phyloP scores from a whole-genome alignment of 768 basidiomycete genomes.

The Exidia glandulosa region DNA sequence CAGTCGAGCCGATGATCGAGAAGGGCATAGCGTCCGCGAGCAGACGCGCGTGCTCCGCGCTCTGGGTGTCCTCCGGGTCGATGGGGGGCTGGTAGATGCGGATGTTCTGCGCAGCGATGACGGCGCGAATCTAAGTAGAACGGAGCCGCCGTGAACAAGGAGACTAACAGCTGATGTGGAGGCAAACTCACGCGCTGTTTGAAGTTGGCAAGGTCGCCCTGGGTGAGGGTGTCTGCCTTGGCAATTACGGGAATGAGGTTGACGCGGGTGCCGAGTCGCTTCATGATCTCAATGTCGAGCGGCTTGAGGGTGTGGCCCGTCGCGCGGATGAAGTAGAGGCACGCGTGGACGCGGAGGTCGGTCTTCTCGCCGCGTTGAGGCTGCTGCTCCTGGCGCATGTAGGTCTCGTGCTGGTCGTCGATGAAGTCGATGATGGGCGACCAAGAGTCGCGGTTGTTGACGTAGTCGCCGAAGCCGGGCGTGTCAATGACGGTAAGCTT shows the following conservation, averaged over 20 bases:
- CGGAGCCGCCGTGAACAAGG: too few relatives aligned
- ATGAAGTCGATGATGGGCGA: conserved; percentile 97
- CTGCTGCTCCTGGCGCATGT: conserved; percentile 98
- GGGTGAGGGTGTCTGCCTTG: conserved; percentile 95
- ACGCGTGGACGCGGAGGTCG: conserved; percentile 92
- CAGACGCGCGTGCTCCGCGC: conserved; percentile 78
- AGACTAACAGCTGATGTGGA: conserved; percentile 30
- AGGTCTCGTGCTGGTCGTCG: conserved; percentile 89
- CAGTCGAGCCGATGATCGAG: conserved; percentile 95
- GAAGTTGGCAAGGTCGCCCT: conserved; percentile 82
- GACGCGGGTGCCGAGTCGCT: conserved; percentile 93
- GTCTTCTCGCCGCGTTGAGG: conserved; percentile 91
- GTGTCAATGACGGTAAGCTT: conserved; percentile 99
- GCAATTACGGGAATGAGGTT: conserved; percentile 97
- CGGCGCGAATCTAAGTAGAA: conserved; percentile 76
- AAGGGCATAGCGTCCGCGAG: conserved; percentile 92
- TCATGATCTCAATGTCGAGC: conserved; percentile 99
- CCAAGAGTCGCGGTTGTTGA: conserved; percentile 99
- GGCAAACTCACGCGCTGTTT: conserved; percentile 93
- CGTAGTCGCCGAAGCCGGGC: conserved; percentile 98
- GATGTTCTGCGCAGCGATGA: conserved; percentile 84
- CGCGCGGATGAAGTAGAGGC: conserved; percentile 92
- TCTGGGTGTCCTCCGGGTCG: conserved; percentile 77
- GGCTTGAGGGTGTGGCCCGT: conserved; percentile 96
- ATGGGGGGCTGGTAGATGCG: conserved; percentile 90